A percentile compares a stretch with the other conserved stretches of the same genome.
phyloP scores from a whole-genome alignment of 345 rosid species.

The Ailanthus altissimus region DNA sequence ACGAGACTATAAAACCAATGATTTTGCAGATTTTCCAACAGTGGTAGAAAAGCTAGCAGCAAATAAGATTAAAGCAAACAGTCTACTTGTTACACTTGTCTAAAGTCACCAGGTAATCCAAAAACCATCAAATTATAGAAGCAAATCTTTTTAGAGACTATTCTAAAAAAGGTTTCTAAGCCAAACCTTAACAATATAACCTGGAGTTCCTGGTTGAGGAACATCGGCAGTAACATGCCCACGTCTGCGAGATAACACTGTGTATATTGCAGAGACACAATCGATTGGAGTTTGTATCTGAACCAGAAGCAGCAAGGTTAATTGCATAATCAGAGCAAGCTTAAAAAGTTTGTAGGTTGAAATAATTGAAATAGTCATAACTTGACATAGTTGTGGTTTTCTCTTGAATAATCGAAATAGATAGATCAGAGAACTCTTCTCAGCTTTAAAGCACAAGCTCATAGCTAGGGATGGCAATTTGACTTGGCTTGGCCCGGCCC shows the following conservation, averaged over 20 bases:
- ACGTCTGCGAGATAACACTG: conserved; percentile 89
- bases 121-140: background rate
- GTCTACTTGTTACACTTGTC: background rate
- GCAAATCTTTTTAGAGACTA: background rate
- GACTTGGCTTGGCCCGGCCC: too few species aligned
- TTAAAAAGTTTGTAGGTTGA: background rate
- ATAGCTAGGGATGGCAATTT: too few species aligned
- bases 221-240: conserved; percentile 97
- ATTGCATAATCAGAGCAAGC: background rate
- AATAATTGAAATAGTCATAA: background rate
- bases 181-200: conserved; percentile 87
- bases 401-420: background rate
- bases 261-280: conserved; percentile 93
- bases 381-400: background rate
- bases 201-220: conserved; percentile 98
- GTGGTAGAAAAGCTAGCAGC: background rate
- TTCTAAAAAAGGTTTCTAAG: conserved; percentile 12
- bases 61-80: conserved; percentile 4
- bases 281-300: conserved; percentile 99
- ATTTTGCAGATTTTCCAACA: background rate
- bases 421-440: conserved; percentile 4
- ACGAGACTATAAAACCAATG: background rate
- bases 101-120: conserved; percentile 10
- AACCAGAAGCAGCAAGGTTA: conserved; percentile 16
- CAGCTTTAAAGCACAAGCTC: background rate